phyloP scores from a whole-genome alignment of 257 asterid species.

The Vinca minor region DNA sequence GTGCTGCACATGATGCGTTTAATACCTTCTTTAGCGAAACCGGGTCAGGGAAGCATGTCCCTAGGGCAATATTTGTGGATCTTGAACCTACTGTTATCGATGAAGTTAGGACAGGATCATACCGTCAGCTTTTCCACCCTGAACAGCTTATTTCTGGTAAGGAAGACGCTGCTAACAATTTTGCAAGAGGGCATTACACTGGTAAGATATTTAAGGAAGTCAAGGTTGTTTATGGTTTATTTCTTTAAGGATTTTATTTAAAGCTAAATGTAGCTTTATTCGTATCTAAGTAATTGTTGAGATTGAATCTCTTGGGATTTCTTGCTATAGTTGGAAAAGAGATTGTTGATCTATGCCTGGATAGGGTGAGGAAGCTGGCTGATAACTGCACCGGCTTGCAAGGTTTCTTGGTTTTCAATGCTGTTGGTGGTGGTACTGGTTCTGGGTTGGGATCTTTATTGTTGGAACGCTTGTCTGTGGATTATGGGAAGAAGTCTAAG shows the following conservation, averaged over 20 bases:
- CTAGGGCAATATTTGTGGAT: slow-evolving; percentile 82
- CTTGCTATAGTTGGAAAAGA: slow-evolving; percentile 66
- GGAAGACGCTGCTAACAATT: slow-evolving; percentile 93
- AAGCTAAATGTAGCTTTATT: not conserved
- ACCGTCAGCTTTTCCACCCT: slow-evolving; percentile 93
- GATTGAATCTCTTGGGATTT: slow-evolving; percentile 3
- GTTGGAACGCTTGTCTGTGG: slow-evolving; percentile 77
- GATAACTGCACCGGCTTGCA: slow-evolving; percentile 93
- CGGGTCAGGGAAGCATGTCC: slow-evolving; percentile 87
- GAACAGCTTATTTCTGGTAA: slow-evolving; percentile 92
- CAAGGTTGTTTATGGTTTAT: not conserved
- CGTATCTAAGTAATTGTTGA: not conserved
- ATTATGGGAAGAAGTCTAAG: slow-evolving; percentile 85
- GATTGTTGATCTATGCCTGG: slow-evolving; percentile 77
- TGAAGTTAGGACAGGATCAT: slow-evolving; percentile 68
- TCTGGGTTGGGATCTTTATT: slow-evolving; percentile 84
- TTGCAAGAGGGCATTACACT: slow-evolving; percentile 86
- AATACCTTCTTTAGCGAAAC: slow-evolving; percentile 91
- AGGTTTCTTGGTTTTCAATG: slow-evolving; percentile 79
- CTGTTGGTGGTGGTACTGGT: slow-evolving; percentile 95
- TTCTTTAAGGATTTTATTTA: not conserved
- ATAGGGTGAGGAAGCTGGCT: slow-evolving; percentile 81
- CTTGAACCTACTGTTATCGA: slow-evolving; percentile 90
- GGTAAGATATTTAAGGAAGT: slow-evolving; percentile 27
- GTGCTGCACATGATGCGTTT: slow-evolving; percentile 74